Evolutionary conservation across 257 asterid genomes (phyloP), one percentile per base, ranked within the genome.

Genomic region (Scutellaria galericulata): DNA sequence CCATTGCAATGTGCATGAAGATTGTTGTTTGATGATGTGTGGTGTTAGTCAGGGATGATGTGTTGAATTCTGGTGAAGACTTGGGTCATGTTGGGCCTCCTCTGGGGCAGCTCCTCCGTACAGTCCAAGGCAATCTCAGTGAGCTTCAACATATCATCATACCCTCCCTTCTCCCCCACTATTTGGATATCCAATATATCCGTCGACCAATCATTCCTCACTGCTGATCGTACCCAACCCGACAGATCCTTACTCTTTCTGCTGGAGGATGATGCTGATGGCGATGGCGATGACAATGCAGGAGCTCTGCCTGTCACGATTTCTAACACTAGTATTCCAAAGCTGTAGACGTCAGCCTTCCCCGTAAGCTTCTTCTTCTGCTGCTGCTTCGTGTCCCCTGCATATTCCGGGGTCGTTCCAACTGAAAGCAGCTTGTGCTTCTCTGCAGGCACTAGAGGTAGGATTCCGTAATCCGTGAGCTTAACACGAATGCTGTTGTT

Each of bases 341-440:
- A 87, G 78, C 97, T 84, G 67, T 86, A 90, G 14, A 88, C 81
- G 54, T 90, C 97, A 1, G 95, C 83, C 73, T 80, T 86, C 14
- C 68, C 71, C 40, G 89, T 82, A 74, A 78, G 63, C 77, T 78
- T 88, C 76, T 83, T 87, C 18, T 80, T 75, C 42, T 70, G 2
- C 2, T 70, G 2, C 2, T 27, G 35, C 35, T 27, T 27, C 3
- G 0, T 31, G 37, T 31, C 81, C 31, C 47, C 80, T 14, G 46
- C 10, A 9, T 73, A 80, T 46, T 90, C 97, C 0, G 96, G 97
- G 4, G 90, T 76, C 70, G 62, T 80, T 11, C 85, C 80, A 0
- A 83, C 84, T 0, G 92, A 72, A 7, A 88, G 79, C 37, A 31
- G 37, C 37, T 4, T 3, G 37, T 31, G 37, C 68, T 80, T 86